Evolutionary conservation across 2,329 filamentous ascomycete genomes (phyloP), one percentile per base, ranked within the genome.

Genomic region (Colletotrichum simmondsii): DNA sequence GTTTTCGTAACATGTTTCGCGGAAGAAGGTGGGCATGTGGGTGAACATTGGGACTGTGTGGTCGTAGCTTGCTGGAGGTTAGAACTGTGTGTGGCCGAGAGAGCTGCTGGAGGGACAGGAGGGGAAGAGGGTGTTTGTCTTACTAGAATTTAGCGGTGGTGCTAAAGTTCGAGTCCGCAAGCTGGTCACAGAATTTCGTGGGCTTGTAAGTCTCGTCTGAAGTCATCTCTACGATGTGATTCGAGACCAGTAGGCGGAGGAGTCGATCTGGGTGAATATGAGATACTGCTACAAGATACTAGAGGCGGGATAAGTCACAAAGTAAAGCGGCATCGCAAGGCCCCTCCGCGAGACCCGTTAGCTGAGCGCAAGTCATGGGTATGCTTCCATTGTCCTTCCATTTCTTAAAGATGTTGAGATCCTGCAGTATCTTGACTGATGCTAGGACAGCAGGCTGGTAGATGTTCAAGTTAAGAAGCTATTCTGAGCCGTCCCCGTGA

Each of bases 21-120:
- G 26, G 14, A 71, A 10, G 1, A 49, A 71, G 4, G 16, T 22
- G 11, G 68, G 56, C 68, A 71, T 67, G 26, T 71, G 63, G 16
- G 8, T 22, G 16, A 37, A 24, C 19, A 49, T 54, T 3, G 42
- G 63, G 0, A 28, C 19, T 12, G n/a, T 22, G 42, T 56, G 54
- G 6, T 49, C 57, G 0, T 46, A 22, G 7, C 63, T 71, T 42
- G 14, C 7, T 3, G 16, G 7, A 19, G 5, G 14, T 42, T 8
- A 42, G 37, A 19, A 19, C 7, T 42, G 16, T 7, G 16, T 42
- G 37, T 11, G 16, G 1, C 22, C 6, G 32, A 28, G 14, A 35
- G n/a, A 16, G 19, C 11, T 30, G 35, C n/a, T 1, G 5, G 3
- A 12, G 8, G 16, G 11, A 19, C 16, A 4, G 14, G 30, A 11